Conservation (phyloP, 192 early-diverging fungal genomes). For the Chytriomyces sp. region DNA sequence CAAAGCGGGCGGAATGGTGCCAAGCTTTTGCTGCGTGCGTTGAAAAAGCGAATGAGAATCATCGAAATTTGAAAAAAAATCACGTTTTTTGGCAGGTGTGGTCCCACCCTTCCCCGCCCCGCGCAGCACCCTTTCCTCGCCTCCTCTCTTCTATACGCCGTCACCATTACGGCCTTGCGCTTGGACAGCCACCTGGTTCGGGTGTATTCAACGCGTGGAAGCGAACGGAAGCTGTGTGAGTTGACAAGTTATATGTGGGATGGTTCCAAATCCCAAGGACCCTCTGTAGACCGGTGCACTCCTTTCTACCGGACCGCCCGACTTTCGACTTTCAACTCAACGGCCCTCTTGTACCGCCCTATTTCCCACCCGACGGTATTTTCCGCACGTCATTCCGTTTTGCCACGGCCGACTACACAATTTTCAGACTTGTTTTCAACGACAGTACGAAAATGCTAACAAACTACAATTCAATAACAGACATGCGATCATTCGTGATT, state of each 20-base stretch:
- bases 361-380: not conserved
- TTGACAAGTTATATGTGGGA: not conserved
- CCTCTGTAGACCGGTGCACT: not conserved
- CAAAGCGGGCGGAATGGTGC: not conserved
- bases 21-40: not conserved
- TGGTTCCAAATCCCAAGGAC: not conserved
- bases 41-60: not conserved
- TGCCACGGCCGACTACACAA: not conserved
- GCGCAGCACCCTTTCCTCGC: not conserved
- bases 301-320: too few relatives aligned
- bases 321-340: not conserved
- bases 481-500: conserved; percentile 19
- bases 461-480: not conserved
- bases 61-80: not conserved
- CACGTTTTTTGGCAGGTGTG: not conserved
- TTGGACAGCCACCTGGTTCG: not conserved
- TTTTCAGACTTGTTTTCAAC: not conserved
- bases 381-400: too few relatives aligned
- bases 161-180: not conserved
- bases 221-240: too few relatives aligned
- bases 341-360: not conserved
- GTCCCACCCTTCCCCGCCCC: not conserved
- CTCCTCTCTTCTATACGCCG: not conserved
- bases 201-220: not conserved
- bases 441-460: not conserved